Evolutionary conservation across 176 grass and related monocot genomes (phyloP).

Genomic region (Triticum turgidum): DNA sequence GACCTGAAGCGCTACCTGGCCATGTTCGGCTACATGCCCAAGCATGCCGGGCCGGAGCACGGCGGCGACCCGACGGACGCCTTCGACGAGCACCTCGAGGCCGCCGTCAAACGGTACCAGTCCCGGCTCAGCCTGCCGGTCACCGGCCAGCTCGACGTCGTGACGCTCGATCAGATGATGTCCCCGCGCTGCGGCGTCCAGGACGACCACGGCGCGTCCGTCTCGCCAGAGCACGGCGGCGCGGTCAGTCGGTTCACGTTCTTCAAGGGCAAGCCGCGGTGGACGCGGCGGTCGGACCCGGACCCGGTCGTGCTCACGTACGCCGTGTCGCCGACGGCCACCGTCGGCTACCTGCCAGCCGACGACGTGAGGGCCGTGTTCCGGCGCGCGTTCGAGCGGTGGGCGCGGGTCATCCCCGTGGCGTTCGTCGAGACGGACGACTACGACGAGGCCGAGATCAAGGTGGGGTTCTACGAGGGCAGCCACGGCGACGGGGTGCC

Average conservation of each 20-base stretch:
- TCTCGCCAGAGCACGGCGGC: constrained; percentile 4
- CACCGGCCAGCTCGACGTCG: constrained; percentile 65
- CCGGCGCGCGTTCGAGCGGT: constrained; percentile 68
- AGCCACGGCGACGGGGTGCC: constrained; percentile 86
- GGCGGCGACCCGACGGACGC: constrained; percentile 40
- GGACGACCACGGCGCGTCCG: constrained; percentile 34
- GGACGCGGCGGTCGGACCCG: constrained; percentile 49
- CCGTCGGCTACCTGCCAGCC: constrained; percentile 51
- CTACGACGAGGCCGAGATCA: constrained; percentile 63
- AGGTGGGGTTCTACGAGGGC: constrained; percentile 72
- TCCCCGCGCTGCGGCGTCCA: constrained; percentile 73
- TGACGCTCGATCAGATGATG: constrained; percentile 64
- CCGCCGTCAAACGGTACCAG: constrained; percentile 67
- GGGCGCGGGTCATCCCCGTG: constrained; percentile 76
- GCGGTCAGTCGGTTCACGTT: constrained; percentile 58
- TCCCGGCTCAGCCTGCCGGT: constrained; percentile 51
- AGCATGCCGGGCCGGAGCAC: not conserved
- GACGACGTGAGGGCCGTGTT: constrained; percentile 55
- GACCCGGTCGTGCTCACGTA: constrained; percentile 67
- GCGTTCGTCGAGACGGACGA: constrained; percentile 55
- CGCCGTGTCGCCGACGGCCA: constrained; percentile 51
- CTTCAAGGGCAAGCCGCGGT: constrained; percentile 67
- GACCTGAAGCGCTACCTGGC: constrained; percentile 74
- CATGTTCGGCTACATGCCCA: constrained; percentile 68
- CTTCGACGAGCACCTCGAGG: constrained; percentile 73